Percentiles rank a stretch among this genome's conserved stretches.
Conservation (phyloP, 768 basidiomycete species). For the Botryobasidium botryosum region DNA sequence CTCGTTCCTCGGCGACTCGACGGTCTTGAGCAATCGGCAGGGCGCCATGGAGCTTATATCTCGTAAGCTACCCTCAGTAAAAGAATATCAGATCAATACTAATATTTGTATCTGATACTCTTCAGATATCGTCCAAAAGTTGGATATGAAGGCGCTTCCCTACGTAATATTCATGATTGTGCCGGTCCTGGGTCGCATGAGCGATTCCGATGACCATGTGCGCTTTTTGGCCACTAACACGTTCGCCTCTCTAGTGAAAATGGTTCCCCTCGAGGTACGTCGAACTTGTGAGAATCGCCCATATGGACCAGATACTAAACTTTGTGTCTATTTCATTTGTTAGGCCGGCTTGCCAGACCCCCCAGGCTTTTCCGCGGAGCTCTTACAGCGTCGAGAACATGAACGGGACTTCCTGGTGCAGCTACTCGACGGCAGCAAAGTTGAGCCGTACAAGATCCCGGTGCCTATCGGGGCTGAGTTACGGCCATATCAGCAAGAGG, state of each 20-base stretch:
- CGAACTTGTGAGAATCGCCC: background rate
- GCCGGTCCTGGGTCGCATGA: slow-evolving; percentile 93
- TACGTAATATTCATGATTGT: slow-evolving; percentile 96
- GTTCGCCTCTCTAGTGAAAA: slow-evolving; percentile 92
- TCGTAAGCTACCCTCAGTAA: slow-evolving; percentile 37
- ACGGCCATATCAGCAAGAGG: slow-evolving; percentile 95
- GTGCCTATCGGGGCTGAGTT: slow-evolving; percentile 83
- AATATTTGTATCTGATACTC: background rate
- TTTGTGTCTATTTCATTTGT: slow-evolving; percentile 1
- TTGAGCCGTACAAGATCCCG: slow-evolving; percentile 77
- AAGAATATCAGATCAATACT: background rate
- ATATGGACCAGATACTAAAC: background rate
- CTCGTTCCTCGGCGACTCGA: slow-evolving; percentile 65
- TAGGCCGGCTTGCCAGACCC: slow-evolving; percentile 96
- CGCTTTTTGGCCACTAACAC: slow-evolving; percentile 92
- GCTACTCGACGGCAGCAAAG: slow-evolving; percentile 86
- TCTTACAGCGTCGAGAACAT: slow-evolving; percentile 66
- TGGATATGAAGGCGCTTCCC: slow-evolving; percentile 88
- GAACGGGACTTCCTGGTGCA: slow-evolving; percentile 89
- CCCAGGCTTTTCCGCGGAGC: slow-evolving; percentile 73
- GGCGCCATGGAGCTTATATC: slow-evolving; percentile 83
- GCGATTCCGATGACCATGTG: slow-evolving; percentile 80
- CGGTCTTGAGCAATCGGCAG: slow-evolving; percentile 59
- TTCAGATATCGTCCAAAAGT: slow-evolving; percentile 73
- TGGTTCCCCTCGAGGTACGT: slow-evolving; percentile 89